A percentile compares a stretch with the other conserved stretches of the same genome.
Conservation (phyloP, 768 basidiomycete genomes). For the Auricularia sp. region DNA sequence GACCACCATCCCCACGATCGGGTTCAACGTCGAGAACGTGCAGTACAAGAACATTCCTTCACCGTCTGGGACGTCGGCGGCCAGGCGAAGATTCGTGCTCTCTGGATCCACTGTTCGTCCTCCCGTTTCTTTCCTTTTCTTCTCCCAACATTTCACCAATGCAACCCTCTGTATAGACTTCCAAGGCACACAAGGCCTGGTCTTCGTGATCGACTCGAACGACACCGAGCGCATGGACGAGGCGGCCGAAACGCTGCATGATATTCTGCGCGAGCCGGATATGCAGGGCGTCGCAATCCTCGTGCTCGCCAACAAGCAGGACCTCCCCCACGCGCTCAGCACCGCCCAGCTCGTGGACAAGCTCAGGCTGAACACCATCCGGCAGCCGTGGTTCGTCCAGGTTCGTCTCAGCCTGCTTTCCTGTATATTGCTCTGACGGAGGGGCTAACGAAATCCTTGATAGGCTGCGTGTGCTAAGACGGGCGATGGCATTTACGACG, state of each 20-base stretch:
- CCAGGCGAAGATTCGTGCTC: constrained; percentile 37
- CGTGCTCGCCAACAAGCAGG: constrained; percentile 99
- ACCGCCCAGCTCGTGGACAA: constrained; percentile 99
- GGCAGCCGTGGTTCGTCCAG: constrained; percentile 97
- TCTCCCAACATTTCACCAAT: constrained; percentile 12
- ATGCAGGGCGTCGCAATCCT: constrained; percentile 95
- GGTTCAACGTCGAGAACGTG: constrained; percentile 55
- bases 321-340: constrained; percentile 99
- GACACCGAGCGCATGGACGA: constrained; percentile 41
- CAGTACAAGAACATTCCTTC: constrained; percentile 44
- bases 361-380: constrained; percentile 93
- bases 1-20: constrained; percentile 31
- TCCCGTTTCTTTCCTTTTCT: constrained; percentile 1
- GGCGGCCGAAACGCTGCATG: constrained; percentile 39
- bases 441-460: constrained; percentile 4
- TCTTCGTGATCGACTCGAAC: constrained; percentile 56
- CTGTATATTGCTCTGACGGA: too few relatives aligned
- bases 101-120: constrained; percentile 64
- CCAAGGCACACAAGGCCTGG: constrained; percentile 47
- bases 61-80: constrained; percentile 60
- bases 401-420: constrained; percentile 24
- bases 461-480: constrained; percentile 97
- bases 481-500: constrained; percentile 97
- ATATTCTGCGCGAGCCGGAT: constrained; percentile 35
- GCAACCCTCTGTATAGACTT: constrained; percentile 42